These are phyloP conservation scores for Oryza longistaminata DNA, from an alignment of 176 grass and related monocot species.

Conservation along the genomic window DNA sequence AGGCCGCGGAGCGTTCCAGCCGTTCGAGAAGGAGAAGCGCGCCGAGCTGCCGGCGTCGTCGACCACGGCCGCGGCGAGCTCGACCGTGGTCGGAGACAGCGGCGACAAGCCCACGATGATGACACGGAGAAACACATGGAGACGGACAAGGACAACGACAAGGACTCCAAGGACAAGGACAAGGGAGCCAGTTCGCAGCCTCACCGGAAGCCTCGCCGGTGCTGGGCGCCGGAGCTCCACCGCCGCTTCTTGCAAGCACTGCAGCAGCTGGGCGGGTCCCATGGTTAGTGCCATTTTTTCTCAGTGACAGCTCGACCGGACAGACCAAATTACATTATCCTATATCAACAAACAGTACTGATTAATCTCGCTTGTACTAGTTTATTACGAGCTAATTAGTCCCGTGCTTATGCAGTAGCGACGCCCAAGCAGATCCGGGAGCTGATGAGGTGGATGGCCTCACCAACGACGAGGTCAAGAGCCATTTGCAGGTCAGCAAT, in stretches of 20 bases:
- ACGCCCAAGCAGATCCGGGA: conserved; percentile 82
- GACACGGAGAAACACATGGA: conserved; percentile 16
- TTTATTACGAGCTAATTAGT: neutral
- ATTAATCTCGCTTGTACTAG: neutral
- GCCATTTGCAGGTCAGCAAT: conserved; percentile 59
- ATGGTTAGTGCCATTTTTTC: conserved; percentile 45
- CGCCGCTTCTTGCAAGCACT: conserved; percentile 68
- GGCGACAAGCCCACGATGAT: neutral
- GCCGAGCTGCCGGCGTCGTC: conserved; percentile 40
- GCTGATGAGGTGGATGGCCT: conserved; percentile 64
- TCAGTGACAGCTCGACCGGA: neutral
- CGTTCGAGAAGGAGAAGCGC: conserved; percentile 66
- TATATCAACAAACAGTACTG: neutral
- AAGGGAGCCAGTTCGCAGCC: conserved; percentile 46
- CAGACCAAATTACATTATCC: conserved; percentile 6
- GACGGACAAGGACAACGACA: conserved; percentile 24
- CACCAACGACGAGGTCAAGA: conserved; percentile 71
- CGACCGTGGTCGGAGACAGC: conserved; percentile 38
- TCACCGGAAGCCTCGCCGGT: conserved; percentile 64
- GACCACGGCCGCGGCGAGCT: conserved; percentile 50
- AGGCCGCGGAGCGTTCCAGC: conserved; percentile 70
- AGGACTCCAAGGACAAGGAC: conserved; percentile 31
- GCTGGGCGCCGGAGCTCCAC: conserved; percentile 92
- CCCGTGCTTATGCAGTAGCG: conserved; percentile 36
- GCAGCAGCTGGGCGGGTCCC: conserved; percentile 82